Evolutionary conservation across 371 early-diverging fungal genomes (phyloP), one percentile per base, ranked within the genome.

Genomic region (Funneliformis caledonium): DNA sequence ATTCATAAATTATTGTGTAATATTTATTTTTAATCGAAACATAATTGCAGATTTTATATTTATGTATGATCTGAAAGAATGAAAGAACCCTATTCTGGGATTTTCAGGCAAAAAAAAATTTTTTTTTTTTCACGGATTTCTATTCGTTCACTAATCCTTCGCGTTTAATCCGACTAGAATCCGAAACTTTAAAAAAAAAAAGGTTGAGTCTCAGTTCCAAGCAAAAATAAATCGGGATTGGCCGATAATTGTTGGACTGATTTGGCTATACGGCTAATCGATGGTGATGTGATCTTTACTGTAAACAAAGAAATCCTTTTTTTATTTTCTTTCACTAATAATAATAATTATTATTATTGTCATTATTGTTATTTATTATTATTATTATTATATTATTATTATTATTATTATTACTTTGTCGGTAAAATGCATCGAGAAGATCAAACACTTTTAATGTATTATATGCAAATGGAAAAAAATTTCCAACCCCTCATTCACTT

Each of bases 231-330:
- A n/a, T 68, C 69, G 69, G 69, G 45, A 43, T 42, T 69, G n/a
- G 10, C 69, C 69, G 69, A 69, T 43, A 43, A 69, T 69, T 69
- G 69, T 69, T 69, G 14, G 9, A 69, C 69, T n/a, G 69, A 69
- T 69, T 69, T 69, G 45, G 69, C 16, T 45, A 69, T 43, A 33
- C 37, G 64, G 33, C 33, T 64, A 31, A 64, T 26, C 14, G 26
- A 31, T 11, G 9, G 10, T 26, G 6, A 62, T 62, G 22, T 26
- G 0, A 31, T 9, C 19, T 62, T n/a, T 26, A 62, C 6, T 9
- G 22, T n/a, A 62, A 62, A n/a, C 11, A 10, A 62, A 10, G 12
- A 62, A 26, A 62, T n/a, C 7, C 8, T 62, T 9, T 8, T 7
- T 16, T 16, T 61, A 61, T 22, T 22, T 61, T 22, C 8, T 8